These are phyloP conservation scores for Brassica juncea DNA, from an alignment of 345 rosid genomes.

Conservation along the genomic window DNA sequence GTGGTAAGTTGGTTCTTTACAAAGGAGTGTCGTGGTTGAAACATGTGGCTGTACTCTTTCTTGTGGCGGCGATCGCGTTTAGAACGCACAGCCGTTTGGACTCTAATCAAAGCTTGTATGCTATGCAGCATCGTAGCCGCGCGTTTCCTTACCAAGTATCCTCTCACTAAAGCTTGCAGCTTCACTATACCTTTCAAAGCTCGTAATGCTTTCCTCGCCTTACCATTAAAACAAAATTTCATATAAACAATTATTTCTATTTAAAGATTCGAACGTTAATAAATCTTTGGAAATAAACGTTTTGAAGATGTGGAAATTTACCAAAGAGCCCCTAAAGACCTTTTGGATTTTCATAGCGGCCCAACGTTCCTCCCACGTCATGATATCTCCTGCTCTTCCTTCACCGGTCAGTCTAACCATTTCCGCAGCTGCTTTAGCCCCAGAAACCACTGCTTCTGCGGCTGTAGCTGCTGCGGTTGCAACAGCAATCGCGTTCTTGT, in stretches of 20 bases:
- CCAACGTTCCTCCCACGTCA: slow-evolving; percentile 45
- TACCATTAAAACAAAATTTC: not conserved
- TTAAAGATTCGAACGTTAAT: not conserved
- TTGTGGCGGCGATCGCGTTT: slow-evolving; percentile 48
- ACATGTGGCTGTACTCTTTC: slow-evolving; percentile 48
- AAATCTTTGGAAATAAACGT: not conserved
- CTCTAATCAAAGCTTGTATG: slow-evolving; percentile 72
- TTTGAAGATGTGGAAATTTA: slow-evolving; percentile 26
- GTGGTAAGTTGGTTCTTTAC: slow-evolving; percentile 41
- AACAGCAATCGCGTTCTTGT: slow-evolving; percentile 57
- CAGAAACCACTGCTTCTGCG: slow-evolving; percentile 57
- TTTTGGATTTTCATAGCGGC: slow-evolving; percentile 66
- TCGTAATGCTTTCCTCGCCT: slow-evolving; percentile 81
- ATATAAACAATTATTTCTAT: not conserved
- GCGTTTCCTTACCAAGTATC: slow-evolving; percentile 74
- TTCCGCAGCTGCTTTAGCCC: slow-evolving; percentile 57
- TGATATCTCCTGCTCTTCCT: slow-evolving; percentile 38
- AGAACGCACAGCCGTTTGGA: slow-evolving; percentile 53
- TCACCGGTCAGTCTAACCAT: slow-evolving; percentile 52
- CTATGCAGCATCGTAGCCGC: slow-evolving; percentile 61
- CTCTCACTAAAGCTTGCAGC: slow-evolving; percentile 81
- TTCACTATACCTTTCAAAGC: slow-evolving; percentile 78
- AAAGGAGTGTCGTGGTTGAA: slow-evolving; percentile 45
- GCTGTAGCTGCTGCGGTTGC: slow-evolving; percentile 56
- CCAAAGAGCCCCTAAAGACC: slow-evolving; percentile 66